These are phyloP conservation scores for Plasmopara halstedii DNA, from an alignment of 352 stramenopile species.

Conservation along the genomic window DNA sequence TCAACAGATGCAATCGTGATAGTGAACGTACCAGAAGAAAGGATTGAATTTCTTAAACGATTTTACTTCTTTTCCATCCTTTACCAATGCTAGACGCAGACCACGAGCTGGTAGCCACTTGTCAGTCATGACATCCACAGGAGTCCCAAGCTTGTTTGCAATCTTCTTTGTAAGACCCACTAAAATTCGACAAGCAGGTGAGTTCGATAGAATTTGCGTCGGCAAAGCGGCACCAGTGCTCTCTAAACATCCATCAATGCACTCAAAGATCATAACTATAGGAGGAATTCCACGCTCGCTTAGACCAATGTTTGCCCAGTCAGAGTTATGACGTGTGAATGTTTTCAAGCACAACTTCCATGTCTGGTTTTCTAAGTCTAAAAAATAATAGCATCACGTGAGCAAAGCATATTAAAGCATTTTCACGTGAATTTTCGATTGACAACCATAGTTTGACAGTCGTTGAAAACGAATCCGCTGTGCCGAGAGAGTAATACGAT, in stretches of 20 bases:
- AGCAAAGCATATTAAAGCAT: background rate
- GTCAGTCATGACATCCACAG: slow-evolving; percentile 79
- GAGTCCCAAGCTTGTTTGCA: slow-evolving; percentile 69
- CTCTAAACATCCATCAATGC: slow-evolving; percentile 33
- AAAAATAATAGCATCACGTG: background rate
- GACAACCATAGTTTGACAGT: slow-evolving; percentile 60
- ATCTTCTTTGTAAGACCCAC: slow-evolving; percentile 80
- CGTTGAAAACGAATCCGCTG: slow-evolving; percentile 61
- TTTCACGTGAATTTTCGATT: background rate
- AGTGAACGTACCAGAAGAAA: slow-evolving; percentile 48
- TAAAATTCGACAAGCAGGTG: slow-evolving; percentile 60
- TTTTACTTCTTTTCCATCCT: slow-evolving; percentile 2
- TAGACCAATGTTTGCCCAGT: slow-evolving; percentile 59
- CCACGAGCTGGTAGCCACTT: slow-evolving; percentile 56
- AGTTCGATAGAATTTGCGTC: slow-evolving; percentile 56
- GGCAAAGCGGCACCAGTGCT: slow-evolving; percentile 39
- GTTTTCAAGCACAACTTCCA: slow-evolving; percentile 70
- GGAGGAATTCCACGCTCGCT: slow-evolving; percentile 59
- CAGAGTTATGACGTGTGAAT: slow-evolving; percentile 59
- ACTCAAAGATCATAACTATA: slow-evolving; percentile 58
- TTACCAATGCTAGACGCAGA: slow-evolving; percentile 13
- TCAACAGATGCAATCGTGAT: background rate
- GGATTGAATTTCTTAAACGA: slow-evolving; percentile 65
- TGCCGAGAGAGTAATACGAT: slow-evolving; percentile 57
- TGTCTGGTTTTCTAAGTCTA: slow-evolving; percentile 40